Evolutionary conservation across 768 basidiomycete genomes (phyloP).

Genomic region (Nevesoporus exiguus): DNA sequence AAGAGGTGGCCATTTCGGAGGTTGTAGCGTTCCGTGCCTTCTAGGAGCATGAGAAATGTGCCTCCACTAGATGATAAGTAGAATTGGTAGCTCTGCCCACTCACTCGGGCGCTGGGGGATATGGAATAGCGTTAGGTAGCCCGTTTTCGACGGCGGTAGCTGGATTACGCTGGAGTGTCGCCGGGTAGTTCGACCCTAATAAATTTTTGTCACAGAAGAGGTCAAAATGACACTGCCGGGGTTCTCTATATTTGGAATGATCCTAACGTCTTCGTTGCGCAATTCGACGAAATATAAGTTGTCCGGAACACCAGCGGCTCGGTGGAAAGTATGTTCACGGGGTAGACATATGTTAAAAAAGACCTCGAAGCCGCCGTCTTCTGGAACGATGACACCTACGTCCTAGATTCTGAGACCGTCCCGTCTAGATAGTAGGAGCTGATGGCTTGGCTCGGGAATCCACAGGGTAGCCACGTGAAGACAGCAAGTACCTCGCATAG

Average conservation of each 20-base stretch:
- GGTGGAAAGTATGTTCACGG: conserved; percentile 22
- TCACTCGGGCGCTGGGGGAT: neutral
- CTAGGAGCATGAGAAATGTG: conserved; percentile 30
- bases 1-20: conserved; percentile 21
- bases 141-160: neutral
- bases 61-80: conserved; percentile 21
- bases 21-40: conserved; percentile 23
- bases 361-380: conserved; percentile 1
- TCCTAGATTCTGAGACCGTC: conserved; percentile 34
- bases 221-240: conserved; percentile 4
- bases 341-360: conserved; percentile 26
- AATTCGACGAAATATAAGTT: conserved; percentile 18
- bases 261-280: conserved; percentile 3
- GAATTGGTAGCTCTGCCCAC: conserved; percentile 3
- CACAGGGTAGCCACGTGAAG: conserved; percentile 30
- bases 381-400: conserved; percentile 26
- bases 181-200: neutral
- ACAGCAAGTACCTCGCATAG: conserved; percentile 16
- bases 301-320: conserved; percentile 22
- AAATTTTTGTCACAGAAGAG: conserved; percentile 5
- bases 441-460: conserved; percentile 27
- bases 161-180: neutral
- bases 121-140: neutral
- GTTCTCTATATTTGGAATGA: neutral
- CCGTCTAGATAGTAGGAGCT: conserved; percentile 20